phyloP scores from a whole-genome alignment of 768 basidiomycete genomes.

The Termitomyces sp. region DNA sequence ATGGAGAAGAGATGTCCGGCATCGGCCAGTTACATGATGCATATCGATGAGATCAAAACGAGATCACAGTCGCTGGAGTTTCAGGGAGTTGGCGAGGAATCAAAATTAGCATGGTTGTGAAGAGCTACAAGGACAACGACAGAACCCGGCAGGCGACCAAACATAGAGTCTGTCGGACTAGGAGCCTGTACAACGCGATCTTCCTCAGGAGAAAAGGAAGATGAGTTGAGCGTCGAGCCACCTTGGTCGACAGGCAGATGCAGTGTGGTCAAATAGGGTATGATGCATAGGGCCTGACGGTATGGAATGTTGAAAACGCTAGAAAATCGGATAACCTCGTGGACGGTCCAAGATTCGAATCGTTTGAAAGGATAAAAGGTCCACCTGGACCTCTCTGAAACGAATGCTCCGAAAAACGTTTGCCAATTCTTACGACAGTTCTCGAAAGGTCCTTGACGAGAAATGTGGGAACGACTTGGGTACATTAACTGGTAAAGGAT shows the following conservation, averaged over 20 bases:
- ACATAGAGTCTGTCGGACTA: background rate
- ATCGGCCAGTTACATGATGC: background rate
- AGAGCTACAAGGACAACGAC: too few species aligned
- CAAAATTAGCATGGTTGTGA: background rate
- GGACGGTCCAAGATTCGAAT: background rate
- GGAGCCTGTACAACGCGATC: background rate
- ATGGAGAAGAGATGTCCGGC: constrained; percentile 4
- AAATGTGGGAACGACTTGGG: background rate
- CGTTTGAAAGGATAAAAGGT: background rate
- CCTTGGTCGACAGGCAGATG: background rate
- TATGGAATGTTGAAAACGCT: background rate
- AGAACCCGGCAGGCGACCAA: background rate
- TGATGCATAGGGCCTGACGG: background rate
- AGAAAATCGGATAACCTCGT: background rate
- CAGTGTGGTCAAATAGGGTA: background rate
- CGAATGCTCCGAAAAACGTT: too few species aligned
- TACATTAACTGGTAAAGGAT: background rate
- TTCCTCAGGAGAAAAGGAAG: background rate
- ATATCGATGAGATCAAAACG: background rate
- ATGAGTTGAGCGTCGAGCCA: too few species aligned
- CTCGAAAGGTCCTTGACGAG: background rate
- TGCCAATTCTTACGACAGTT: background rate
- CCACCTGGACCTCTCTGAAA: background rate
- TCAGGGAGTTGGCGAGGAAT: background rate
- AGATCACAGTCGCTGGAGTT: background rate